A percentile compares a stretch with the other conserved stretches of the same genome.
Conservation (phyloP, 2,329 filamentous ascomycete species). For the Teratosphaeria nubilosa region DNA sequence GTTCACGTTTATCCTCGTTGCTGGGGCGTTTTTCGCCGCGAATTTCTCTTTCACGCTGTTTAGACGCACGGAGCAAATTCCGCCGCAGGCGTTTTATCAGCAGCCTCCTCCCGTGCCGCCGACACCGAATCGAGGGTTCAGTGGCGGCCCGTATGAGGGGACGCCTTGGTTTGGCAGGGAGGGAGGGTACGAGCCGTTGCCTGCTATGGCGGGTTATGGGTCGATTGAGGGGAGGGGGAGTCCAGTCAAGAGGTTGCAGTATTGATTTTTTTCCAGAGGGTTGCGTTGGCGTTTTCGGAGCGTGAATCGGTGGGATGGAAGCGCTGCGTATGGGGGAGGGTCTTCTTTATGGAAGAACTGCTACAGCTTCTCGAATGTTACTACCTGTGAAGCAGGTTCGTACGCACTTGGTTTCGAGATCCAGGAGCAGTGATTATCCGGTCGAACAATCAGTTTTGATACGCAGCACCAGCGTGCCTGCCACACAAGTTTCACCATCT, state of each 20-base stretch:
- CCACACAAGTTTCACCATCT: no score
- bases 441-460: no score
- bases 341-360: no score
- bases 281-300: background rate
- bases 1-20: constrained; percentile 39
- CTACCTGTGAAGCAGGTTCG: no score
- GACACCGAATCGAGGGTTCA: constrained; percentile 25
- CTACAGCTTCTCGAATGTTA: no score
- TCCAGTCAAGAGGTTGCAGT: constrained; percentile 24
- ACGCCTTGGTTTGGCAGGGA: constrained; percentile 22
- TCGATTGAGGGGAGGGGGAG: constrained; percentile 24
- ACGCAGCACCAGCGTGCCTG: no score
- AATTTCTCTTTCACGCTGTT: constrained; percentile 45
- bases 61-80: background rate
- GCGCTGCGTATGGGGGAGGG: no score
- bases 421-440: no score
- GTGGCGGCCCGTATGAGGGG: constrained; percentile 17
- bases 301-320: background rate
- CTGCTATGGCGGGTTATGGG: constrained; percentile 18
- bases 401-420: background rate
- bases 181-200: constrained; percentile 20
- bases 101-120: constrained; percentile 18
- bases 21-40: constrained; percentile 45
- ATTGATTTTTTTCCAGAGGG: background rate
- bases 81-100: constrained; percentile 7